phyloP scores from a whole-genome alignment of 306 rosid species.

The Comarum palustre region DNA sequence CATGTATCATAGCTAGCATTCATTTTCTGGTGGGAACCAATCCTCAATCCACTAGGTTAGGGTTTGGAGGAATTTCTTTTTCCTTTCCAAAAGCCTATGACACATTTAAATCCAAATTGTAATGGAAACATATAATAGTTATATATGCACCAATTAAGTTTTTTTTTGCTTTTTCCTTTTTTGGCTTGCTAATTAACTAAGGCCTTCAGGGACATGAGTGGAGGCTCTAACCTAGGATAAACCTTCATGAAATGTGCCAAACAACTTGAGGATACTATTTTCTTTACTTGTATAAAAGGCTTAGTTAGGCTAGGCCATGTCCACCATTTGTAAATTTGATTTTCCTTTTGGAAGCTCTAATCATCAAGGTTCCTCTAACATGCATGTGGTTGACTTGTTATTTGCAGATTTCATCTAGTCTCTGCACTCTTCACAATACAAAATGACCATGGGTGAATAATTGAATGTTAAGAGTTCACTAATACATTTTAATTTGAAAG shows the following conservation, averaged over 20 bases:
- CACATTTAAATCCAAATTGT: neutral
- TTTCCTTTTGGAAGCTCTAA: slow-evolving; percentile 36
- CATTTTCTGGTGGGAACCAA: slow-evolving; percentile 45
- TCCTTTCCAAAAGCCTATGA: neutral
- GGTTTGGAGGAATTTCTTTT: neutral
- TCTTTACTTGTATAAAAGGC: neutral
- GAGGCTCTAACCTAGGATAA: slow-evolving; percentile 3
- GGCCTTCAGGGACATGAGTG: neutral
- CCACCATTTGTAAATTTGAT: slow-evolving; percentile 27
- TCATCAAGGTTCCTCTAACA: slow-evolving; percentile 51
- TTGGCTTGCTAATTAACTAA: neutral
- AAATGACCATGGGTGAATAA: slow-evolving; percentile 13
- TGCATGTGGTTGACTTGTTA: slow-evolving; percentile 30
- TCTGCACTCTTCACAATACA: neutral
- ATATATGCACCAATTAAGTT: neutral
- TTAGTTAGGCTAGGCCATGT: slow-evolving; percentile 40
- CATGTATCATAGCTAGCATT: slow-evolving; percentile 33
- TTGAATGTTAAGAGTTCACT: neutral
- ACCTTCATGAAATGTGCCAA: slow-evolving; percentile 12
- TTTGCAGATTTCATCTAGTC: slow-evolving; percentile 11
- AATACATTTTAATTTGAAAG: neutral
- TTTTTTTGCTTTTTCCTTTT: neutral
- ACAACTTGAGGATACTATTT: neutral
- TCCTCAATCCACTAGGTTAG: slow-evolving; percentile 27
- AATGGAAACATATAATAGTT: neutral